Evolutionary conservation across 495 filamentous ascomycete genomes (phyloP).

Genomic region (Aspergillus nidulans): DNA sequence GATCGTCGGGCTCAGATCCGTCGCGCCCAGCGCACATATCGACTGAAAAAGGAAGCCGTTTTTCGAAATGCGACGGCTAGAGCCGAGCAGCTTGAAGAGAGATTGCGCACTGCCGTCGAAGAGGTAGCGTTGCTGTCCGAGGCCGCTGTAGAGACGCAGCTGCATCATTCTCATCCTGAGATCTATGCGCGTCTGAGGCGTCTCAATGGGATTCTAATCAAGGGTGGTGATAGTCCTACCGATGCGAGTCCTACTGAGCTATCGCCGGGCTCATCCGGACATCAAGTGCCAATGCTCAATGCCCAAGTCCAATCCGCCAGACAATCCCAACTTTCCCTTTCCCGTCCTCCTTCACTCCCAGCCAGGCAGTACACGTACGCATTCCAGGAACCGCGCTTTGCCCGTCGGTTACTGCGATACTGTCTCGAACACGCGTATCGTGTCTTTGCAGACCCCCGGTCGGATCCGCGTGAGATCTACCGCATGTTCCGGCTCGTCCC

Average conservation of each 20-base stretch:
- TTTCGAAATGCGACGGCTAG: constrained; percentile 62
- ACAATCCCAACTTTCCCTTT: neutral
- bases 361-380: constrained; percentile 23
- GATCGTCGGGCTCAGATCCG: constrained; percentile 73
- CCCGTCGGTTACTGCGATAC: constrained; percentile 63
- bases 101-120: constrained; percentile 31
- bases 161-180: constrained; percentile 3
- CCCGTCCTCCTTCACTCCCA: no score
- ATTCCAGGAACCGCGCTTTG: constrained; percentile 64
- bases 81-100: constrained; percentile 57
- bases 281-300: no score
- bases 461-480: constrained; percentile 45
- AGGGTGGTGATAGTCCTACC: neutral
- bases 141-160: neutral
- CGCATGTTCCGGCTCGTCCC: constrained; percentile 67
- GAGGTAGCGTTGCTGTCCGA: neutral
- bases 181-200: constrained; percentile 5
- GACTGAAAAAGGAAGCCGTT: constrained; percentile 75
- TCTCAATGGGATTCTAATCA: neutral
- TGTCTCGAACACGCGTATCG: constrained; percentile 58
- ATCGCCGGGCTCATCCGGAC: no score
- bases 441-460: constrained; percentile 53
- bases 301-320: no score
- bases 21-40: constrained; percentile 75
- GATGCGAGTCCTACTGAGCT: neutral